Evolutionary conservation across 208 protist genomes (phyloP).

Genomic region (Leptomonas pyrrhocoris): DNA sequence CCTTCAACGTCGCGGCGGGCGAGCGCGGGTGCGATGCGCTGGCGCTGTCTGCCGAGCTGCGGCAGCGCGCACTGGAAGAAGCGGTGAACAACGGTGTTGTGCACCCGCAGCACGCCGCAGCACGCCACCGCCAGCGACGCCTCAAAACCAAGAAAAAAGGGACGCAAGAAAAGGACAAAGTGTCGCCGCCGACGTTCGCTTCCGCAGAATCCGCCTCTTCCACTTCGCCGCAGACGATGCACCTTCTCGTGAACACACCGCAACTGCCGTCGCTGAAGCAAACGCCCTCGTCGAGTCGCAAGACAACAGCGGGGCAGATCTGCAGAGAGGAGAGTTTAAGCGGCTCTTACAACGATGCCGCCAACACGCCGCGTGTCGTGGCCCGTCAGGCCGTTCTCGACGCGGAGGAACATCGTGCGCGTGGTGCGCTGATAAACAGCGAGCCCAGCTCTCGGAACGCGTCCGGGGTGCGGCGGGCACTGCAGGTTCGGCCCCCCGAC

Average conservation of each 20-base stretch:
- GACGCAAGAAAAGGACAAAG: neutral
- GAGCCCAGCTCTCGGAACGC: constrained; percentile 15
- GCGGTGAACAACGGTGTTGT: constrained; percentile 13
- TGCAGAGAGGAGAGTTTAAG: neutral
- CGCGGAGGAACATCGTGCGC: constrained; percentile 5
- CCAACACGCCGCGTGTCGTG: neutral
- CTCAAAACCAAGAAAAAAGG: neutral
- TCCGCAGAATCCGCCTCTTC: neutral
- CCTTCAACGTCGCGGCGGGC: neutral
- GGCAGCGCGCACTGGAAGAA: constrained; percentile 11
- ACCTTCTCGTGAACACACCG: neutral
- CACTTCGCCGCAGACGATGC: neutral
- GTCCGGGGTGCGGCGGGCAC: constrained; percentile 21
- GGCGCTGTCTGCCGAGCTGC: constrained; percentile 5
- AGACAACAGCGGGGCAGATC: neutral
- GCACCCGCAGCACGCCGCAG: neutral
- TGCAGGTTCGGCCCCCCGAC: constrained; percentile 7
- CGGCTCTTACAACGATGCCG: neutral
- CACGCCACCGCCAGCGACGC: neutral
- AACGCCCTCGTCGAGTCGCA: neutral
- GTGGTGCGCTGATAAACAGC: neutral
- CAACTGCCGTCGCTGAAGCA: constrained; percentile 2
- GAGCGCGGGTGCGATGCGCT: constrained; percentile 8
- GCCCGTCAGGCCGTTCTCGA: neutral
- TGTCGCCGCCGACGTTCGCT: neutral